Percentiles rank a stretch among this genome's conserved stretches.
phyloP scores from a whole-genome alignment of 345 rosid species.

The Eucalyptus regnans region DNA sequence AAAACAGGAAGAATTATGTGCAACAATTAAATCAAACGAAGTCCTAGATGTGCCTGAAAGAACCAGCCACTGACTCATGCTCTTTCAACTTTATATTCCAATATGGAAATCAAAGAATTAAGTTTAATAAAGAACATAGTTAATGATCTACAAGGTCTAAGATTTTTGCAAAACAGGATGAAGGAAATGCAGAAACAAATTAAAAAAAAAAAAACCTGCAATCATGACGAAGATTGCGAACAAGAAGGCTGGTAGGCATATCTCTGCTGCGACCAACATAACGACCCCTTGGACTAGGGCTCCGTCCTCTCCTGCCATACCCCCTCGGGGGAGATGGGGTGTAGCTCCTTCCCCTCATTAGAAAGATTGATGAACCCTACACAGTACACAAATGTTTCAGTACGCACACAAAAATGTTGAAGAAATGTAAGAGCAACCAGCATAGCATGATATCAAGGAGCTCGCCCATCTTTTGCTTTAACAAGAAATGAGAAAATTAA shows the following conservation, averaged over 20 bases:
- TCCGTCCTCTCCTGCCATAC: conserved; percentile 65
- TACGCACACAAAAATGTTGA: background rate
- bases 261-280: conserved; percentile 61
- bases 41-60: background rate
- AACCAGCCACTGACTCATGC: background rate
- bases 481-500: background rate
- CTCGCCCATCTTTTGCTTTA: background rate
- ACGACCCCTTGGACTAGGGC: conserved; percentile 86
- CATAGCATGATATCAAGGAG: background rate
- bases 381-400: background rate
- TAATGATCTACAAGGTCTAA: background rate
- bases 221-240: conserved; percentile 94
- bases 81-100: background rate
- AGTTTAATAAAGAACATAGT: background rate
- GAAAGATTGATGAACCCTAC: background rate
- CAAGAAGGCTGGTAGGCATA: conserved; percentile 94
- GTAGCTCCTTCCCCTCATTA: conserved; percentile 93
- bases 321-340: conserved; percentile 61
- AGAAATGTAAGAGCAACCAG: background rate
- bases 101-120: background rate
- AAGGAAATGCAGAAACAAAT: background rate
- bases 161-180: background rate
- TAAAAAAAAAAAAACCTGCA: conserved; percentile 46
- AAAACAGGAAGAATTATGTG: background rate
- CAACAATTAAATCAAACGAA: background rate